These are phyloP conservation scores for Wickerhamomyces rabaulensis DNA, from an alignment of 805 yeast species.

Conservation along the genomic window DNA sequence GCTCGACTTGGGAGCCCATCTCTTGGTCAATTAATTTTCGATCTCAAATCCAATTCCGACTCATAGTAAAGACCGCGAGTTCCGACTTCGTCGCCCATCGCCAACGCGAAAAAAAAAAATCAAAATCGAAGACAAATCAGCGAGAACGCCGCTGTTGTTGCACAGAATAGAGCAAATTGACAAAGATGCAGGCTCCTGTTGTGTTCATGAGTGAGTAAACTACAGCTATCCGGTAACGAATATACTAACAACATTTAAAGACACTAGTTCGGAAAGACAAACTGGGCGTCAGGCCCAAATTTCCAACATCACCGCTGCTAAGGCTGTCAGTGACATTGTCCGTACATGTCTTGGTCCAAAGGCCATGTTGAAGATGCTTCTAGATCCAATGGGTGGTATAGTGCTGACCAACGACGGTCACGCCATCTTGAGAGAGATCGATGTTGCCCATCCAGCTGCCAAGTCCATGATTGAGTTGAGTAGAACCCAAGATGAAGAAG, in stretches of 20 bases:
- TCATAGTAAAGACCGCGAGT: background rate
- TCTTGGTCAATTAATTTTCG: background rate
- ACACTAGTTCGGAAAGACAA: constrained; percentile 88
- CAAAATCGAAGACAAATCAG: background rate
- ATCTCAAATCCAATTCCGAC: background rate
- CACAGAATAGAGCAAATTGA: background rate
- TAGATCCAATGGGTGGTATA: constrained; percentile 93
- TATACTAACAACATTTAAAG: constrained; percentile 12
- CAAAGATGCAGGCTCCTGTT: constrained; percentile 74
- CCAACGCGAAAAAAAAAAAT: constrained; percentile 2
- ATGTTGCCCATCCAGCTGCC: constrained; percentile 98
- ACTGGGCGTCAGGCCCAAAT: constrained; percentile 96
- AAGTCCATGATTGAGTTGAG: constrained; percentile 96
- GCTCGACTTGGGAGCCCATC: background rate
- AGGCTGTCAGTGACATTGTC: constrained; percentile 96
- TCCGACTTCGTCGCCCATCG: too few relatives aligned
- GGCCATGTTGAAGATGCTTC: constrained; percentile 96
- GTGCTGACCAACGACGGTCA: constrained; percentile 98
- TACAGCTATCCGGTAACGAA: background rate
- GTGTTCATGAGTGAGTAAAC: constrained; percentile 54
- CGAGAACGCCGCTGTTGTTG: background rate
- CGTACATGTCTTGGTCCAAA: constrained; percentile 98
- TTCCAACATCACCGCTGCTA: constrained; percentile 98
- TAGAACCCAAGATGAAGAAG: constrained; percentile 98
- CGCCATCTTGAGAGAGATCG: constrained; percentile 95